A percentile compares a stretch with the other conserved stretches of the same genome.
Conservation (phyloP, 2,329 filamentous ascomycete genomes). For the Diplodia sapinea region DNA sequence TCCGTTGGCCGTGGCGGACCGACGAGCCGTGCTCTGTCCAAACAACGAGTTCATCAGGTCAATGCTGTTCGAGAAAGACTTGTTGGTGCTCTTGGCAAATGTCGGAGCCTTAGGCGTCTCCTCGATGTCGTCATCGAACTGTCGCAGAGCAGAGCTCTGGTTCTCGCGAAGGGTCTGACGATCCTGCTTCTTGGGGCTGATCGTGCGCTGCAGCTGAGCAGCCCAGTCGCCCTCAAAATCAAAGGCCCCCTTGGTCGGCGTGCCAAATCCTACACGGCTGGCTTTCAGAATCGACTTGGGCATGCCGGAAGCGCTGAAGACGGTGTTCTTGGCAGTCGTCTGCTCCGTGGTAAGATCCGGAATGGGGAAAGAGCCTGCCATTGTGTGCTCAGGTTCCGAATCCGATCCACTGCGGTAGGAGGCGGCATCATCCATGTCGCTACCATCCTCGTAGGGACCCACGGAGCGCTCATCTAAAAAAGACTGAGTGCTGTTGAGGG, state of each 20-base stretch:
- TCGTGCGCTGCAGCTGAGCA: conserved; percentile 89
- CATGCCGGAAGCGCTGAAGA: conserved; percentile 44
- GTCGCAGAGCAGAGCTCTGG: conserved; percentile 64
- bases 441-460: conserved; percentile 67
- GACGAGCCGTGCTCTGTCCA: conserved; percentile 57
- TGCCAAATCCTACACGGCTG: conserved; percentile 49
- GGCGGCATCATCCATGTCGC: conserved; percentile 67
- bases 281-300: conserved; percentile 59
- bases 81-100: conserved; percentile 39
- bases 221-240: conserved; percentile 84
- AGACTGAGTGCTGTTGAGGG: conserved; percentile 61
- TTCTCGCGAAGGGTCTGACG: conserved; percentile 72
- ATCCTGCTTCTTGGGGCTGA: conserved; percentile 92
- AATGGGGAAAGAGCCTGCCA: conserved; percentile 78
- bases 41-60: conserved; percentile 97
- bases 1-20: conserved; percentile 11
- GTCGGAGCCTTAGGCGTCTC: conserved; percentile 40
- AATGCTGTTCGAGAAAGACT: conserved; percentile 80
- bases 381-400: conserved; percentile 70
- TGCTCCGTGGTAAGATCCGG: conserved; percentile 79
- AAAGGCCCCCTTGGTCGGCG: conserved; percentile 60
- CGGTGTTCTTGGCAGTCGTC: conserved; percentile 49
- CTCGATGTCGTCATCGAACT: conserved; percentile 48
- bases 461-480: conserved; percentile 93
- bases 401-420: conserved; percentile 73